Evolutionary conservation across 2,329 filamentous ascomycete species (phyloP).

Genomic region (Rhytidhysteron rufulum): DNA sequence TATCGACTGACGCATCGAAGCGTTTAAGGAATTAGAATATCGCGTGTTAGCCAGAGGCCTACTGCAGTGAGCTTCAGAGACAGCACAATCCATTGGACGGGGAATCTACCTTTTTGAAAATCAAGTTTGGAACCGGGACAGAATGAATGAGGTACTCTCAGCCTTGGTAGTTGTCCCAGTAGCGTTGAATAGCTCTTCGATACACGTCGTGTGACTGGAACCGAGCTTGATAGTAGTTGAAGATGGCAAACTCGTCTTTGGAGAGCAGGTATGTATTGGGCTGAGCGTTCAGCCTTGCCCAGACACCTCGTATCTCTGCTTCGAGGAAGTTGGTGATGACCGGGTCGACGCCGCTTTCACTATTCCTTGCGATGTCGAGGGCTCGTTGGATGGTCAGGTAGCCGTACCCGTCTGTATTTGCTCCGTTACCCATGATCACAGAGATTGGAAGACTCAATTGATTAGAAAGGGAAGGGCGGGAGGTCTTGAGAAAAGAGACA

Average conservation of each 20-base stretch:
- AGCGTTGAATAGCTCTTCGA: constrained; percentile 52
- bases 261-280: constrained; percentile 70
- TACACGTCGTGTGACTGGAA: constrained; percentile 54
- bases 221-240: constrained; percentile 76
- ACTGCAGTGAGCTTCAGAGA: too few species aligned
- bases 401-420: constrained; percentile 38
- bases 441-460: not conserved
- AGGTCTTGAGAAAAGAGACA: constrained; percentile 7
- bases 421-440: constrained; percentile 37
- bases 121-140: too few species aligned
- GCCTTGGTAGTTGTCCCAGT: constrained; percentile 51
- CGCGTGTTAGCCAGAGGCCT: too few species aligned
- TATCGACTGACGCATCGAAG: too few species aligned
- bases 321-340: constrained; percentile 64
- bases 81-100: too few species aligned
- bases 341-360: constrained; percentile 63
- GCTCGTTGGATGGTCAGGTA: constrained; percentile 59
- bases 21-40: too few species aligned
- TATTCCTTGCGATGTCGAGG: constrained; percentile 72
- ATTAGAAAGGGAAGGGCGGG: constrained; percentile 12
- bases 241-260: constrained; percentile 75
- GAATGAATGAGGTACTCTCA: too few species aligned
- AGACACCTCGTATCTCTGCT: constrained; percentile 54
- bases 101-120: too few species aligned
- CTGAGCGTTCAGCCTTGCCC: constrained; percentile 61